Evolutionary conservation across 106 monocot species (phyloP).

Genomic region (Chionographis japonica): DNA sequence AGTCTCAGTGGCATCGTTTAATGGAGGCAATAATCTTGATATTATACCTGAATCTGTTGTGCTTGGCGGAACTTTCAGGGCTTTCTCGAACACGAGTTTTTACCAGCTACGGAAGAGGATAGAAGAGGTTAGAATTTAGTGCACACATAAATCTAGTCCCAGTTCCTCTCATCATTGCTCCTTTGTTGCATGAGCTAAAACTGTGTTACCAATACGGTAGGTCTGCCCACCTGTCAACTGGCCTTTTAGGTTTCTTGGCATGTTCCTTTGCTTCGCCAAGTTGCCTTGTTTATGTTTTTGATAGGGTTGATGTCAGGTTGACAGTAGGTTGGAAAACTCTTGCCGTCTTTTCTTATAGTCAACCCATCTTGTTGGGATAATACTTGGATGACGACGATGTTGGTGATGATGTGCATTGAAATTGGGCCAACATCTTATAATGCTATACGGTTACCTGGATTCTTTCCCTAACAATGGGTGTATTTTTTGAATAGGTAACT

Average conservation of each 20-base stretch:
- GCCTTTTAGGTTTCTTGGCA: too few species aligned
- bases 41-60: conserved; percentile 32
- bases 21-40: conserved; percentile 36
- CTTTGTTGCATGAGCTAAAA: too few species aligned
- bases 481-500: conserved; percentile 43
- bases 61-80: conserved; percentile 77
- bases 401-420: background rate
- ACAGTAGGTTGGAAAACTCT: too few species aligned
- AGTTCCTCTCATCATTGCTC: background rate
- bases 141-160: background rate
- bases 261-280: too few species aligned
- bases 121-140: conserved; percentile 46
- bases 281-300: too few species aligned
- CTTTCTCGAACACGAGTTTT: conserved; percentile 65
- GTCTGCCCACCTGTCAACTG: too few species aligned
- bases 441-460: too few species aligned
- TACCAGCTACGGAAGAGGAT: conserved; percentile 55
- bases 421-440: background rate
- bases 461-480: background rate
- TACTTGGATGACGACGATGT: too few species aligned
- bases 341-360: too few species aligned
- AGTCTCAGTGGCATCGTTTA: conserved; percentile 60
- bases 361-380: too few species aligned
- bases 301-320: too few species aligned
- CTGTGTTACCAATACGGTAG: too few species aligned